Base-by-base conservation (phyloP, 345 rosid genomes). In the Tarenaya hassleriana region DNA sequence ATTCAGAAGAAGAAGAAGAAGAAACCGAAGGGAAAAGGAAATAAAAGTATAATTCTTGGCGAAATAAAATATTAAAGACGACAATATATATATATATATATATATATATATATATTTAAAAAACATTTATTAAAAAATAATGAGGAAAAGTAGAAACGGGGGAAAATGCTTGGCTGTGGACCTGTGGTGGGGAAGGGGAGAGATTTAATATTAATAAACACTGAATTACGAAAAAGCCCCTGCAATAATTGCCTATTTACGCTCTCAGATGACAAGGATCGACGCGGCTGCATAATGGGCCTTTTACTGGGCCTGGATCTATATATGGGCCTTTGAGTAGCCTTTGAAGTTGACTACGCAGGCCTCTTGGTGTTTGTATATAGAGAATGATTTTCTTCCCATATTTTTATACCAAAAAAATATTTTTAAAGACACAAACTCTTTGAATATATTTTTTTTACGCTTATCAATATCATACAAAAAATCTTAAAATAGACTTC, bases 111-210 rank as follows among this genome's bases (percentile, higher is more conserved):
- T 10, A 8, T 42, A 16, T 7, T 41, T 53, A 39, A 20, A 10
- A 8, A 20, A 46, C 34, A 33, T 50, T 19, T 24, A 24, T 24
- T 24, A 24, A 24, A 24, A 24, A 24, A 24, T 2, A 24, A 2
- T 2, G 29, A 24, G 5, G 29, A 24, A 24, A 24, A 24, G 5
- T 39, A 56, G 50, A 67, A 73, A 61, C 58, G 70, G 53, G 54
- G 63, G 70, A 64, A 70, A 52, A 72, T 67, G 73, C 70, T 67
- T 63, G 78, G 78, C 66, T 63, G 79, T 70, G 81, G 83, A 76
- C 77, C 66, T 63, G 79, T 70, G 81, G 83, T 75, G 75, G 76
- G 82, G 76, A 62, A 64, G 66, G 73, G 59, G 6, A 37, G 61
- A 51, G 63, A 63, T 50, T 33, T 57, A 63, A 18, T 50, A 42